These are phyloP conservation scores for Pezicula carpinea DNA, from an alignment of 2,329 filamentous ascomycete species.

Conservation along the genomic window DNA sequence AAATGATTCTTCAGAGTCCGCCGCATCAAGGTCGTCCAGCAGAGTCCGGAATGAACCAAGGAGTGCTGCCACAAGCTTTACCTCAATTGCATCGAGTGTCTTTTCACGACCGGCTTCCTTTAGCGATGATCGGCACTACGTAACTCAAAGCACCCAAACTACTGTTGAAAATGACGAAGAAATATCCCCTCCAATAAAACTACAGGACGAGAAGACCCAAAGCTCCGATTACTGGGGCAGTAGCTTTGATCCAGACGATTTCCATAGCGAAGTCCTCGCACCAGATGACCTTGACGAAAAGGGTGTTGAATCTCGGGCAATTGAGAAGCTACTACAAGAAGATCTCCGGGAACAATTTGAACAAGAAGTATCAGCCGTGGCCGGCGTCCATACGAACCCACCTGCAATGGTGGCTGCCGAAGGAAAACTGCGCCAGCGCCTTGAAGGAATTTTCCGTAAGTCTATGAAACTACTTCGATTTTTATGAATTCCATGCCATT, in stretches of 20 bases:
- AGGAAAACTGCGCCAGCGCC: conserved; percentile 4
- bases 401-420: conserved; percentile 4
- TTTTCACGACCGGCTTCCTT: conserved; percentile 10
- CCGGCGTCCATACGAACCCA: not conserved
- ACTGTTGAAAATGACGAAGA: conserved; percentile 7
- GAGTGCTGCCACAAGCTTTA: conserved; percentile 15
- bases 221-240: conserved; percentile 20
- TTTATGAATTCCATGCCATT: not conserved
- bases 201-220: conserved; percentile 2
- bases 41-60: not conserved
- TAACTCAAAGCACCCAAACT: not conserved
- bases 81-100: conserved; percentile 11
- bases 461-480: not conserved
- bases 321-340: conserved; percentile 5
- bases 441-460: conserved; percentile 16
- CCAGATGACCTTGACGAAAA: not conserved
- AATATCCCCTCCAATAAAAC: conserved; percentile 6
- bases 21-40: not conserved
- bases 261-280: conserved; percentile 3
- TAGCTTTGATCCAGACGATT: conserved; percentile 16
- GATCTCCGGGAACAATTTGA: conserved; percentile 10
- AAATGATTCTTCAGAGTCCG: not conserved
- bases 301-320: no score
- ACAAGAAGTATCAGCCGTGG: not conserved
- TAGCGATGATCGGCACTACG: not conserved